These are phyloP conservation scores for Coniochaeta sp. DNA, from an alignment of 2,329 filamentous ascomycete species.

Conservation along the genomic window DNA sequence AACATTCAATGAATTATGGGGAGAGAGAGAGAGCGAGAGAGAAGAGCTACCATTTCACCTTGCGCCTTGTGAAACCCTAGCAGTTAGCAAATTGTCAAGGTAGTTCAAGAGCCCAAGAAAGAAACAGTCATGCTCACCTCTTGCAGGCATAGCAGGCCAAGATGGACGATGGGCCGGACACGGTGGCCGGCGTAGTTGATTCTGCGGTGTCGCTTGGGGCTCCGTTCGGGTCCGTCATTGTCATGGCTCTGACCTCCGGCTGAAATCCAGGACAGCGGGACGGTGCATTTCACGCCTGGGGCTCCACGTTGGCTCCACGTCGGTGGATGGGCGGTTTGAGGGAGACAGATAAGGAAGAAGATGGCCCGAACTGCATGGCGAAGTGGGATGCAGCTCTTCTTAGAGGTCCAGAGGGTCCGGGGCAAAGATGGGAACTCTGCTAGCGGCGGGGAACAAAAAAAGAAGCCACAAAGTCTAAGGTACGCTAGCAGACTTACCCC, in stretches of 20 bases:
- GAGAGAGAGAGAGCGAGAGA: too few species aligned
- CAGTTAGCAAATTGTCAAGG: neutral
- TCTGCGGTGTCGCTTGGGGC: neutral
- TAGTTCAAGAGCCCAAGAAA: neutral
- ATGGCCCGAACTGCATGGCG: neutral
- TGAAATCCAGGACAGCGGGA: neutral
- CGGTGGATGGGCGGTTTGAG: neutral
- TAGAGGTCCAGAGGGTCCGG: neutral
- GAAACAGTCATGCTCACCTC: conserved; percentile 3
- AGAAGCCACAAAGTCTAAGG: too few species aligned
- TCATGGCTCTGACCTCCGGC: neutral
- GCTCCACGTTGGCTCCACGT: neutral
- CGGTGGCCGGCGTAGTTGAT: neutral
- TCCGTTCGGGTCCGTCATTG: neutral
- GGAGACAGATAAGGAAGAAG: neutral
- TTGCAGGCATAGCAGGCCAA: conserved; percentile 9
- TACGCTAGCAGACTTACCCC: neutral
- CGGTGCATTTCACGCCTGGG: neutral
- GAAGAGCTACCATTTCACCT: conserved; percentile 14
- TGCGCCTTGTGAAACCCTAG: conserved; percentile 9
- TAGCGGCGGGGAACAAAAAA: neutral
- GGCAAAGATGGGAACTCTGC: neutral
- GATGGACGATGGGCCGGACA: neutral
- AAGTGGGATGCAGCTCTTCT: neutral
- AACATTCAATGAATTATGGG: too few species aligned